These are phyloP conservation scores for Auriscalpium vulgare DNA, from an alignment of 768 basidiomycete genomes.

Conservation along the genomic window DNA sequence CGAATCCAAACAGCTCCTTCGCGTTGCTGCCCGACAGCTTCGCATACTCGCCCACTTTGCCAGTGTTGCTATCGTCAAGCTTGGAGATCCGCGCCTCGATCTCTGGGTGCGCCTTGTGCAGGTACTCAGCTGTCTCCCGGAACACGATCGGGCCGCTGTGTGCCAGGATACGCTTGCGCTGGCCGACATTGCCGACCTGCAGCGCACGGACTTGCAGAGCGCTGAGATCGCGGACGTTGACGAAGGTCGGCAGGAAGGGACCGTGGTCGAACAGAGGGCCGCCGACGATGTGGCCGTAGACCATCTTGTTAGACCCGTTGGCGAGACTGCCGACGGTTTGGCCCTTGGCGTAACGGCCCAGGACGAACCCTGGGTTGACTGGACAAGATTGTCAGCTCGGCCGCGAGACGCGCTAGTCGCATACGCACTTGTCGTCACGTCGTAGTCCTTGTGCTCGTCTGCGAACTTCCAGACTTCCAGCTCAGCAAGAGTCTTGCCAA, in stretches of 20 bases:
- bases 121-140: background rate
- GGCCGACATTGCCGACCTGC: background rate
- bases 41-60: background rate
- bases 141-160: background rate
- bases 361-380: background rate
- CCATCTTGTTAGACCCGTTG: background rate
- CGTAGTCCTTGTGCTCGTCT: background rate
- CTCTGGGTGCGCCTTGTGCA: background rate
- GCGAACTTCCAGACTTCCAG: background rate
- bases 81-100: background rate
- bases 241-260: background rate
- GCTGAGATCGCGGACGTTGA: background rate
- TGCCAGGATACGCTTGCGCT: background rate
- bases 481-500: background rate
- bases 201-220: background rate
- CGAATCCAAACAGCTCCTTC: background rate
- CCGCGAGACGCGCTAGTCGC: background rate
- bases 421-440: background rate
- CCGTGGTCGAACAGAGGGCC: background rate
- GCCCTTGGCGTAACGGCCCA: background rate
- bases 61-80: background rate
- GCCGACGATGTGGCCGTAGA: background rate
- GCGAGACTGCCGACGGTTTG: background rate
- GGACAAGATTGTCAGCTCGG: background rate
- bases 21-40: background rate